Base-by-base conservation (phyloP, 1,139 yeast genomes). In the Geotrichum armillariae region DNA sequence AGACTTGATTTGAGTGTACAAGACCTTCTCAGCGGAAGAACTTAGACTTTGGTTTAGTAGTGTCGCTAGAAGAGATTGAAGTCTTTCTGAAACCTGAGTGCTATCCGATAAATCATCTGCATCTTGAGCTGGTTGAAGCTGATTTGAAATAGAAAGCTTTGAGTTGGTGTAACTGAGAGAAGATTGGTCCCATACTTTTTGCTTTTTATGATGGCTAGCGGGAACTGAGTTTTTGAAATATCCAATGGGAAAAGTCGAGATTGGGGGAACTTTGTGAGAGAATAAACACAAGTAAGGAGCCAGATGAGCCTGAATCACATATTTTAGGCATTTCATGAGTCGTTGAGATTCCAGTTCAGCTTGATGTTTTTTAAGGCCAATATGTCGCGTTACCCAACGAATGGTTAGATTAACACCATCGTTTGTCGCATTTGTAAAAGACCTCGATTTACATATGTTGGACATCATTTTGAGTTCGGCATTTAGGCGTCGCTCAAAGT, bases 271-370 rank as follows among this genome's bases (percentile, higher is more conserved):
- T 6, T 21, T 22, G 37, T 41, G 45, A 2, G 45, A 27, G 17
- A 20, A 32, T 14, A 41, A 14, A 41, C 45, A 41, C 14, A 41
- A 9, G 21, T 32, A 41, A 8, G 45, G 45, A 4, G 45, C 45
- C 9, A 41, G 37, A 22, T 41, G 45, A 5, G 23, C 29, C 12
- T 41, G 27, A 4, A 41, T 32, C 38, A 41, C 17, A 32, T 41
- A 41, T 25, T 33, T 41, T 21, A 41, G 45, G 31, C 45, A 41
- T 4, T 17, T 33, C 45, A 41, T 41, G 12, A 41, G 37, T 6
- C 45, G 37, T 5, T 3, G 18, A 12, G 36, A 11, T 22, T 41
- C 45, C 9, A 20, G 31, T 11, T 41, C 45, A 3, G 38, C 45
- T 5, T 16, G 14, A 4, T 1, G 11, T 12, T 20, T 14, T 14